Evolutionary conservation across 768 basidiomycete species (phyloP), one percentile per base, ranked within the genome.

Genomic region (Collybiopsis confluens): DNA sequence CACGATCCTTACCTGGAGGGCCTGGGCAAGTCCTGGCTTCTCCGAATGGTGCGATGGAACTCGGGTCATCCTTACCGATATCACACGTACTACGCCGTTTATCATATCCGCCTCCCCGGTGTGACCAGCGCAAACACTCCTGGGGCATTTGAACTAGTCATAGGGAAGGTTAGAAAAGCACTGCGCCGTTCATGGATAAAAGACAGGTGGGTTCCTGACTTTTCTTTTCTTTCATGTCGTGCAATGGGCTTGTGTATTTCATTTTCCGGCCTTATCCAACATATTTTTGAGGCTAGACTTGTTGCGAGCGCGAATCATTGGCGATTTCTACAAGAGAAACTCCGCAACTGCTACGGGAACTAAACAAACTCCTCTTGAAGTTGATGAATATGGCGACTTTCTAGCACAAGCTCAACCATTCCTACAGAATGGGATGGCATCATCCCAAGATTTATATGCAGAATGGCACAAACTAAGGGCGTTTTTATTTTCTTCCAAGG

Each of bases 1-100:
- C 21, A 44, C 61, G n/a, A 18, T 62, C 11, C 43, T 58, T 2
- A 30, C 47, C 11, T 59, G 61, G 58, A 21, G 36, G 2, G 44
- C 40, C 2, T 52, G 54, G 5, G 43, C 35, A 4, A 41, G 57
- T 38, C 54, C 58, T 8, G 61, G 59, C 0, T 52, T 59, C 16
- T 37, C 53, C 1, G 52, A 40, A 16, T 55, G 43, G 30, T 54
- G 24, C 16, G 54, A 58, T 24, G 49, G 30, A 10, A 51, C 16
- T 13, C 42, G 42, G 18, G 27, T 52, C 28, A 30, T 23, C 24
- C 13, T 60, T 23, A 56, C 54, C 1, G 2, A 48, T 26, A 0
- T 42, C 10, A 9, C n/a, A 11, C 48, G 48, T 3, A n/a, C 48
- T 1, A 16, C 48, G 16, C 48, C 16, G 48, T 50, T 1, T 45